A percentile compares a stretch with the other conserved stretches of the same genome.
Evolutionary conservation across 495 filamentous ascomycete species (phyloP).

Genomic region (Penicillium taxi): DNA sequence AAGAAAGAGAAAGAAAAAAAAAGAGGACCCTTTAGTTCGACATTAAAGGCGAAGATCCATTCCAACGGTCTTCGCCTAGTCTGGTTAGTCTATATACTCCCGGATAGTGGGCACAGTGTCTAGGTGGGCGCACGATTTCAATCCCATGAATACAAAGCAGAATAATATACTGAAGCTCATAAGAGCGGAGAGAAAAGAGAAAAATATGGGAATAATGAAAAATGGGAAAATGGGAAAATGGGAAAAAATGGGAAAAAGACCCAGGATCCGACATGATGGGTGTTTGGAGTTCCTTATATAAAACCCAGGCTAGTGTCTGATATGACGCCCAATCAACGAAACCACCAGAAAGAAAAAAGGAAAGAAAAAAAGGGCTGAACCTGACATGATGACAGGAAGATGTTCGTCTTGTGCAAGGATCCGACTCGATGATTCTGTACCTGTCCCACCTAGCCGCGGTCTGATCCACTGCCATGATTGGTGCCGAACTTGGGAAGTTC

Average conservation of each 20-base stretch:
- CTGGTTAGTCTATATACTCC: slow-evolving; percentile 23
- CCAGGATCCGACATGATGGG: slow-evolving; percentile 16
- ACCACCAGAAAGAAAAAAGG: slow-evolving; percentile 1
- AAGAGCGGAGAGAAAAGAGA: not conserved
- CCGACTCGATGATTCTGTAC: slow-evolving; percentile 25
- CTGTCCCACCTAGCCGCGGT: slow-evolving; percentile 24
- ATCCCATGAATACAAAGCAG: not conserved
- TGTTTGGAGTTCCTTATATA: slow-evolving; percentile 31
- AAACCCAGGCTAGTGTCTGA: slow-evolving; percentile 25
- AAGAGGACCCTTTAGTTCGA: not conserved
- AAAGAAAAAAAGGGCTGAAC: not conserved
- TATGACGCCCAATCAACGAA: slow-evolving; percentile 18
- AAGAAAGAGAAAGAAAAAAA: slow-evolving; percentile 8
- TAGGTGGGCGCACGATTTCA: slow-evolving; percentile 1
- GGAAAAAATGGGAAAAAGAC: slow-evolving; percentile 8
- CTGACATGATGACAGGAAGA: slow-evolving; percentile 1
- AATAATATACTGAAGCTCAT: not conserved
- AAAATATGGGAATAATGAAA: slow-evolving; percentile 3
- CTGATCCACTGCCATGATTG: slow-evolving; percentile 17
- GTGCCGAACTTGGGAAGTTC: slow-evolving; percentile 7
- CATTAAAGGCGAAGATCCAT: slow-evolving; percentile 20
- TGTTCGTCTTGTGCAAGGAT: slow-evolving; percentile 15
- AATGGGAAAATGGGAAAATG: slow-evolving; percentile 4
- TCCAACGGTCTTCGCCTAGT: slow-evolving; percentile 27
- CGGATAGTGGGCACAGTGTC: slow-evolving; percentile 1